Conservation (phyloP, 192 early-diverging fungal species). For the Chytriomyces sp. region DNA sequence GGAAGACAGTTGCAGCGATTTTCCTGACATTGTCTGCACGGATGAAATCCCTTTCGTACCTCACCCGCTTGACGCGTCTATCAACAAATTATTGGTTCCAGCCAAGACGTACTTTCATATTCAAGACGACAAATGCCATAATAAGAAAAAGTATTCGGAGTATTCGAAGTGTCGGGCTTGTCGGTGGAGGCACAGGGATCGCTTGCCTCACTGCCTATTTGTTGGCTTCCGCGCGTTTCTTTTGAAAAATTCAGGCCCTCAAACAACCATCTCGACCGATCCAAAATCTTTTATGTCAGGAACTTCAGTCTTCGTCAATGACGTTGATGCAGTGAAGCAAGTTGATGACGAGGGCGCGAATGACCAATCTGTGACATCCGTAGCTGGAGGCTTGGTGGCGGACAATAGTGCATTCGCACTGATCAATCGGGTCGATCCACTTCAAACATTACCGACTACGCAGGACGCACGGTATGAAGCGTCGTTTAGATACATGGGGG, state of each 20-base stretch:
- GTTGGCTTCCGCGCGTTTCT: slow-evolving; percentile 21
- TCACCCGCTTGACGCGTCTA: background rate
- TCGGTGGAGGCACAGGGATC: background rate
- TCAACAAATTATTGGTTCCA: slow-evolving; percentile 7
- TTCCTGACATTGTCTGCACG: slow-evolving; percentile 3
- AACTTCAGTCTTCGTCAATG: background rate
- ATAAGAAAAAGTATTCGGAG: background rate
- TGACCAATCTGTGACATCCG: background rate
- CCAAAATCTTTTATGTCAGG: background rate
- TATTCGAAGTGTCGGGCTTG: slow-evolving; percentile 18
- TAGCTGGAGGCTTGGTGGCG: background rate
- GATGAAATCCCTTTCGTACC: slow-evolving; percentile 7
- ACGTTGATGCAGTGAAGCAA: background rate
- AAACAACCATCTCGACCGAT: no score
- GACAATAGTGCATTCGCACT: no score
- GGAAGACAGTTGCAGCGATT: no score
- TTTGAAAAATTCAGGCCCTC: no score
- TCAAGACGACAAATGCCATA: slow-evolving; percentile 8
- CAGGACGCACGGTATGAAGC: no score
- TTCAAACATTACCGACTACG: background rate
- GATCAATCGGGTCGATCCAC: background rate
- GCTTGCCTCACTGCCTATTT: slow-evolving; percentile 1
- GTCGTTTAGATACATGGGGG: background rate
- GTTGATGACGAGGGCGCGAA: background rate
- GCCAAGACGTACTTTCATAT: background rate